Conservation (phyloP, 495 filamentous ascomycete genomes). For the Trichoderma orchidacearum region DNA sequence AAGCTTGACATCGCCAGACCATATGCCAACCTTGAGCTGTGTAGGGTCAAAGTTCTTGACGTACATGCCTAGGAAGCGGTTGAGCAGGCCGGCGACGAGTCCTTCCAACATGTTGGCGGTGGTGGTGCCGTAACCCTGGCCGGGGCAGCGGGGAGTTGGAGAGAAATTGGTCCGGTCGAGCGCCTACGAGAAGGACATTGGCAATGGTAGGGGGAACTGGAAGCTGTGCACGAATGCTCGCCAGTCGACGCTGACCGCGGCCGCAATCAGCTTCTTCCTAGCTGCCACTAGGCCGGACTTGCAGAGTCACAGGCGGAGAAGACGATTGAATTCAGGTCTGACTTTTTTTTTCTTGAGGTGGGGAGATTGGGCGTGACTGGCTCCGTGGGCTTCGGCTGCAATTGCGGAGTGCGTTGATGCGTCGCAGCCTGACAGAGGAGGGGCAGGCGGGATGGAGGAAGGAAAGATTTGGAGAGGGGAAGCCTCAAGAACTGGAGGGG, state of each 20-base stretch:
- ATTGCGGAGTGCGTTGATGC: neutral
- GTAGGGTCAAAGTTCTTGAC: slow-evolving; percentile 96
- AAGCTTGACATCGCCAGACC: slow-evolving; percentile 93
- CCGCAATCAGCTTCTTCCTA: neutral
- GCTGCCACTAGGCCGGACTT: neutral
- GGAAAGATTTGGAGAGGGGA: neutral
- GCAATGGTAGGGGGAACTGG: neutral
- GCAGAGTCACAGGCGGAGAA: neutral
- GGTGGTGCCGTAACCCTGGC: slow-evolving; percentile 40
- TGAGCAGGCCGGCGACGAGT: slow-evolving; percentile 76
- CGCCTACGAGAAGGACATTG: neutral
- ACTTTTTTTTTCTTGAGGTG: neutral
- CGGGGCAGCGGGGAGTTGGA: slow-evolving; percentile 13
- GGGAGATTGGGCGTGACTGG: neutral
- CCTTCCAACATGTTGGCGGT: slow-evolving; percentile 45
- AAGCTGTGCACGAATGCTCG: neutral
- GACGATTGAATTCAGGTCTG: neutral
- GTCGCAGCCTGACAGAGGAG: neutral
- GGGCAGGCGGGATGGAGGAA: neutral
- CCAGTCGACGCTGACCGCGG: neutral
- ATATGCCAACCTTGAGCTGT: slow-evolving; percentile 95
- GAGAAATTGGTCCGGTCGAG: neutral
- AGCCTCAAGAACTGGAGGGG: too few species aligned
- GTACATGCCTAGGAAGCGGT: slow-evolving; percentile 98
- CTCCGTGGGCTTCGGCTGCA: neutral